These are phyloP conservation scores for Discostella pseudostelligera DNA, from an alignment of 108 stramenopile species.

Conservation along the genomic window DNA sequence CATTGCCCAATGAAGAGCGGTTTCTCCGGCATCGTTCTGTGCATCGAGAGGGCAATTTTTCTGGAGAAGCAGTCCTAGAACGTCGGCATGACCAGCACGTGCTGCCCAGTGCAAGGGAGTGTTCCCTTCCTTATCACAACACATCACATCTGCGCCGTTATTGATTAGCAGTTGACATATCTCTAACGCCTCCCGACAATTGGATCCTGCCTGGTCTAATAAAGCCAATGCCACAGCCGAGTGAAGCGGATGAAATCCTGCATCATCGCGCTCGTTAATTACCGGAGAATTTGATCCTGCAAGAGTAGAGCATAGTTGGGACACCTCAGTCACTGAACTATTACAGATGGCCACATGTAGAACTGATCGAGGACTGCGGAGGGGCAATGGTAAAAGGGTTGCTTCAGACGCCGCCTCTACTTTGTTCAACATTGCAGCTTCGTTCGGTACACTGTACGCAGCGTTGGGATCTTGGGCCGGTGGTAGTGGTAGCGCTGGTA, in stretches of 20 bases:
- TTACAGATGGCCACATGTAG: conserved; percentile 74
- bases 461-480: background rate
- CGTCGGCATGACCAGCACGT: conserved; percentile 65
- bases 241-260: conserved; percentile 74
- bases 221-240: conserved; percentile 64
- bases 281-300: conserved; percentile 19
- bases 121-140: conserved; percentile 67
- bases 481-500: background rate
- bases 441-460: too few relatives aligned
- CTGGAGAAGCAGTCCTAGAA: conserved; percentile 61
- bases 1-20: conserved; percentile 88
- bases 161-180: conserved; percentile 60
- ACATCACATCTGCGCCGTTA: conserved; percentile 56
- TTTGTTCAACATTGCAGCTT: background rate
- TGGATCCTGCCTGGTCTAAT: conserved; percentile 36
- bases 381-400: conserved; percentile 18
- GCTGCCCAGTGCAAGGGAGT: conserved; percentile 86
- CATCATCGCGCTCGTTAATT: conserved; percentile 51
- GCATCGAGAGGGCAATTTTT: conserved; percentile 69
- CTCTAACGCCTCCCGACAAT: conserved; percentile 38
- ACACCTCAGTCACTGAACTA: conserved; percentile 57
- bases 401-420: conserved; percentile 5
- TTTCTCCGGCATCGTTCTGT: conserved; percentile 78
- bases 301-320: conserved; percentile 38
- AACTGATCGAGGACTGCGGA: conserved; percentile 36